These are phyloP conservation scores for Chaetomium tenue DNA, from an alignment of 495 filamentous ascomycete species.

Conservation along the genomic window DNA sequence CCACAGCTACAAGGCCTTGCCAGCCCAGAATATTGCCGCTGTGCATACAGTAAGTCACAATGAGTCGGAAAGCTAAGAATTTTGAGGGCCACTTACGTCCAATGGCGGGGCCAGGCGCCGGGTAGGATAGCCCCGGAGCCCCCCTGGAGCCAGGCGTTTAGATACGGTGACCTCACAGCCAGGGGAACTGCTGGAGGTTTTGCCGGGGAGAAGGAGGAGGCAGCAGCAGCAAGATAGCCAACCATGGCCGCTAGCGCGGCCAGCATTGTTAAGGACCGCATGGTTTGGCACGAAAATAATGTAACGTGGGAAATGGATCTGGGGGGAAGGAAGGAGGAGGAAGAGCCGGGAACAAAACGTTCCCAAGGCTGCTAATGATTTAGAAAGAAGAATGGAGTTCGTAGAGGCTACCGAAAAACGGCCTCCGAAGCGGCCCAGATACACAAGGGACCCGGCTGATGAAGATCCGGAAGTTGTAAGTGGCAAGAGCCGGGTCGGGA, in stretches of 20 bases:
- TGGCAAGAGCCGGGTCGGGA: background rate
- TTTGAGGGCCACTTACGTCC: conserved; percentile 31
- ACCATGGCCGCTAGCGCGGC: conserved; percentile 20
- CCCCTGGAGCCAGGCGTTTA: conserved; percentile 37
- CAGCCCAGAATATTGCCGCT: conserved; percentile 76
- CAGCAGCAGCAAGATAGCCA: conserved; percentile 8
- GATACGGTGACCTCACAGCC: conserved; percentile 34
- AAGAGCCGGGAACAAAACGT: background rate
- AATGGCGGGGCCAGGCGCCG: conserved; percentile 31
- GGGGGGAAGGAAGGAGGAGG: background rate
- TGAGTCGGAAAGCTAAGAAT: conserved; percentile 17
- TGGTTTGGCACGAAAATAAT: background rate
- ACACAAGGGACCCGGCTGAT: conserved; percentile 7
- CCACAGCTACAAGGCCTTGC: conserved; percentile 62
- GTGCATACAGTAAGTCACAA: conserved; percentile 41
- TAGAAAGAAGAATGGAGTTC: background rate
- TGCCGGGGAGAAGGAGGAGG: conserved; percentile 25
- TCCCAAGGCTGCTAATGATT: background rate
- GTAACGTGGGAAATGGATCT: background rate
- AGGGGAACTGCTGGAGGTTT: conserved; percentile 32
- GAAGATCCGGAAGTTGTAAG: background rate
- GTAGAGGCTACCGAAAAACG: background rate
- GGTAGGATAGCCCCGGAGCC: conserved; percentile 29
- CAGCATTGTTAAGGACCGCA: conserved; percentile 20
- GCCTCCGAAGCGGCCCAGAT: background rate